Conservation (phyloP, 1,139 yeast genomes). For the Groenewaldozyma sp. region DNA sequence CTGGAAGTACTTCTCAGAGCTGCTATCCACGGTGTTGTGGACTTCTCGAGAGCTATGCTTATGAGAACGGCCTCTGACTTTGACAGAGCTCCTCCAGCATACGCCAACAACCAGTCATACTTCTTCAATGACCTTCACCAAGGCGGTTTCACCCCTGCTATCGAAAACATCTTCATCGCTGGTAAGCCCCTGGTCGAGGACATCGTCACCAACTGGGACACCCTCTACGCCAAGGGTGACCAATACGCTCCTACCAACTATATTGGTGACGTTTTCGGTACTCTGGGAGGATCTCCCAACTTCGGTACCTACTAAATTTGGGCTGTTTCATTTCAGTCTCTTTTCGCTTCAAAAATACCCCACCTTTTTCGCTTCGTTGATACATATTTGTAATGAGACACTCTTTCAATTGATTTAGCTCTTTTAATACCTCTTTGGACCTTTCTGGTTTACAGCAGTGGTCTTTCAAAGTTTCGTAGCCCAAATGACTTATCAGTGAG, state of each 20-base stretch:
- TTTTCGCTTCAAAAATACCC: too few relatives aligned
- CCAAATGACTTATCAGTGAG: too few relatives aligned
- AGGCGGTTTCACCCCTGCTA: constrained; percentile 46
- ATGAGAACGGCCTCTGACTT: constrained; percentile 60
- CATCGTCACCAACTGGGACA: constrained; percentile 45
- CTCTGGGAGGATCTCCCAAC: constrained; percentile 35
- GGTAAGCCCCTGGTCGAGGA: constrained; percentile 49
- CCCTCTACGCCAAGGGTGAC: constrained; percentile 34
- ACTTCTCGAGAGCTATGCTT: constrained; percentile 47
- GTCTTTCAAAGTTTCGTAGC: too few relatives aligned
- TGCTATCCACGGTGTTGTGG: constrained; percentile 46
- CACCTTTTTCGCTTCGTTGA: too few relatives aligned
- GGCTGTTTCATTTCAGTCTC: too few relatives aligned
- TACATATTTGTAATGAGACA: too few relatives aligned
- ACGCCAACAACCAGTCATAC: constrained; percentile 37
- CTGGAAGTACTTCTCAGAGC: constrained; percentile 52
- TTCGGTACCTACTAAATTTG: too few relatives aligned
- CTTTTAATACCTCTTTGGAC: too few relatives aligned
- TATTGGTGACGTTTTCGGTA: constrained; percentile 50
- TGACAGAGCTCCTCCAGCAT: constrained; percentile 45
- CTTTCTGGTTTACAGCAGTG: too few relatives aligned
- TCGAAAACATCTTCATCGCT: constrained; percentile 45
- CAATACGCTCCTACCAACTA: constrained; percentile 42
- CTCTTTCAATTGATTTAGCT: too few relatives aligned
- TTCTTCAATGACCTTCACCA: constrained; percentile 43